Base-by-base conservation (phyloP, 192 early-diverging fungal species). In the Mortierella claussenii region DNA sequence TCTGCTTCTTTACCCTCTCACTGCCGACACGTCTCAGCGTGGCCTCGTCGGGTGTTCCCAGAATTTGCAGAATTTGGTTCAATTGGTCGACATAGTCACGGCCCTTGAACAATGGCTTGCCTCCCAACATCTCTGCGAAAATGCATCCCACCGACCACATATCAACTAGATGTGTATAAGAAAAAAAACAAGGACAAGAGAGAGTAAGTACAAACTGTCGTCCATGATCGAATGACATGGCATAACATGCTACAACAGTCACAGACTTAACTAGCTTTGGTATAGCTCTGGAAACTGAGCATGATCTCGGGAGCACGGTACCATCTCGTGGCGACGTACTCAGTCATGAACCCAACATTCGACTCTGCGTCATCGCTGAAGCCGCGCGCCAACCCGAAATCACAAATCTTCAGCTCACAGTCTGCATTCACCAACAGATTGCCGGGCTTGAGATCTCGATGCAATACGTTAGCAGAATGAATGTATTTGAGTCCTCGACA, bases 111-210 rank as follows among this genome's bases (percentile, higher is more conserved):
- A 99, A 82, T 27, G 96, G 94, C 78, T 92, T 93, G n/a, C 91
- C 90, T 43, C 94, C 94, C 31, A 97, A 85, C 74, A 99, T 89
- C 83, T 99, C 98, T 27, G 97, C 96, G 82, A 99, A 97, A 54
- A 99, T 98, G 78, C 98, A 99, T 9, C 98, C 98, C 20, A 99
- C 93, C 1, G 94, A 94, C 97, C 97, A 98, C 87, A 98, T 97
- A 69, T 98, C 98, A 62, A 94, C 86, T 87, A 68, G 12, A 2
- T 17, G n/a, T 28, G 20, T 17, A 7, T 11, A 53, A 31, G 1
- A 13, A 26, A 43, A 57, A 27, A 37, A 2, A 17, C n/a, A 44
- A n/a, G n/a, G n/a, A n/a, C n/a, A n/a, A n/a, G n/a, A n/a, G n/a
- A n/a, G n/a, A n/a, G n/a, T n/a, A n/a, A n/a, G n/a, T n/a, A n/a